Conservation (phyloP, 2,329 filamentous ascomycete species). For the Fusarium succisae region DNA sequence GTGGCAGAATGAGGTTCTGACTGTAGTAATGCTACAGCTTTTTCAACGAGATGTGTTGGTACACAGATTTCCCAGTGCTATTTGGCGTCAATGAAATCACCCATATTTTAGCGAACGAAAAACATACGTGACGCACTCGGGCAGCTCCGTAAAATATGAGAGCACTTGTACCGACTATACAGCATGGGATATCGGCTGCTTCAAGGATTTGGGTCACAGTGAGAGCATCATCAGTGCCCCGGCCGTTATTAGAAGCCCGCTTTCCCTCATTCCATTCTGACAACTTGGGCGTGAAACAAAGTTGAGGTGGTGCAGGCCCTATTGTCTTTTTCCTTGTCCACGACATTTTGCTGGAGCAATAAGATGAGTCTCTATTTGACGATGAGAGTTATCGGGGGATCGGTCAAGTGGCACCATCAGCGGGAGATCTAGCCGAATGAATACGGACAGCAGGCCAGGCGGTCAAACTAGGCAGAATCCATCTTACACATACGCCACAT, state of each 20-base stretch:
- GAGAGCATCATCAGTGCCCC: neutral
- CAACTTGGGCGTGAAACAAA: rapidly evolving
- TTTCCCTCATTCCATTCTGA: neutral
- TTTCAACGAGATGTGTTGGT: neutral
- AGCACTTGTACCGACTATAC: neutral
- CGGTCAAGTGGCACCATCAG: neutral
- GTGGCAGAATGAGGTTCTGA: neutral
- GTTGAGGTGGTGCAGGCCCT: rapidly evolving
- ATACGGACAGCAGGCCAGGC: neutral
- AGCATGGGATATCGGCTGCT: neutral
- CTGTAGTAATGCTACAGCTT: neutral
- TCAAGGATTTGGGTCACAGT: neutral
- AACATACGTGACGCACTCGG: neutral
- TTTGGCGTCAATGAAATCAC: rapidly evolving
- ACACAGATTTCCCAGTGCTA: slow-evolving; percentile 2
- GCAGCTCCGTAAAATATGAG: slow-evolving; percentile 6
- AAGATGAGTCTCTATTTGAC: neutral
- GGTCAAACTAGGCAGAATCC: neutral
- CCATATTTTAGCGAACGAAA: rapidly evolving
- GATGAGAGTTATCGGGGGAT: neutral
- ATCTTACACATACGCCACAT: too few species aligned
- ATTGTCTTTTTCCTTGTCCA: neutral
- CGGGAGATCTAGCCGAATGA: neutral
- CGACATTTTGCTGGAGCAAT: neutral
- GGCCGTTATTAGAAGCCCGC: neutral